phyloP scores from a whole-genome alignment of 371 early-diverging fungal species.

The Mucor indicus region DNA sequence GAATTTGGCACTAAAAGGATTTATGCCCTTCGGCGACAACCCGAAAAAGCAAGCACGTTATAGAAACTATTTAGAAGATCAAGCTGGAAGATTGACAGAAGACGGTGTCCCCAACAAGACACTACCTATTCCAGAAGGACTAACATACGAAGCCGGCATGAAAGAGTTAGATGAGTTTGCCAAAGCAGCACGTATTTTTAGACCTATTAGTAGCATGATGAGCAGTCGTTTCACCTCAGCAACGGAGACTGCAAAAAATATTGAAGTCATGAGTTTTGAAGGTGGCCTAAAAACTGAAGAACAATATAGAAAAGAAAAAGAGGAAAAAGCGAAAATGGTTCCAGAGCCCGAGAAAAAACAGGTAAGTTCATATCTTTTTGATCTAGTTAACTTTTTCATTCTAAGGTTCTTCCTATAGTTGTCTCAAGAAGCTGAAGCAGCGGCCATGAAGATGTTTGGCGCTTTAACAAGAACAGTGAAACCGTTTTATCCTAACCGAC shows the following conservation, averaged over 20 bases:
- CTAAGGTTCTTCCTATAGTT: no score
- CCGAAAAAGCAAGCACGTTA: constrained; percentile 79
- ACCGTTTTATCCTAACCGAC: constrained; percentile 65
- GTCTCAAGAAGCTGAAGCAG: constrained; percentile 62
- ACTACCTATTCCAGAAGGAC: constrained; percentile 47
- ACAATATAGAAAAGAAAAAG: constrained; percentile 42
- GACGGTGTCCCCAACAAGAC: constrained; percentile 28
- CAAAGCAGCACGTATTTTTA: constrained; percentile 79
- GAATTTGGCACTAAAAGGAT: constrained; percentile 74
- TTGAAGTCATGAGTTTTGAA: constrained; percentile 39
- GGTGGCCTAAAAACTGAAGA: constrained; percentile 54
- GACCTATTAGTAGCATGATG: constrained; percentile 76
- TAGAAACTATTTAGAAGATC: constrained; percentile 65
- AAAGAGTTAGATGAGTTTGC: constrained; percentile 80
- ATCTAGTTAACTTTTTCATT: background rate
- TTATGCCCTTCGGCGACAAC: constrained; percentile 82
- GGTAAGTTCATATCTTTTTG: constrained; percentile 7
- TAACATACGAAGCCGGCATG: constrained; percentile 51
- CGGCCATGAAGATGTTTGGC: constrained; percentile 77
- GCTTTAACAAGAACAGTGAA: constrained; percentile 59
- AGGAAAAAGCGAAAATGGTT: constrained; percentile 22
- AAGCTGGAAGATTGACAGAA: constrained; percentile 48
- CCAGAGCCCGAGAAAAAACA: constrained; percentile 25
- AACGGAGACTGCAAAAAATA: constrained; percentile 8
- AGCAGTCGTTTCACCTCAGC: constrained; percentile 77